These are phyloP conservation scores for Ceratocystis huliohia DNA, from an alignment of 2,329 filamentous ascomycete genomes.

Conservation along the genomic window DNA sequence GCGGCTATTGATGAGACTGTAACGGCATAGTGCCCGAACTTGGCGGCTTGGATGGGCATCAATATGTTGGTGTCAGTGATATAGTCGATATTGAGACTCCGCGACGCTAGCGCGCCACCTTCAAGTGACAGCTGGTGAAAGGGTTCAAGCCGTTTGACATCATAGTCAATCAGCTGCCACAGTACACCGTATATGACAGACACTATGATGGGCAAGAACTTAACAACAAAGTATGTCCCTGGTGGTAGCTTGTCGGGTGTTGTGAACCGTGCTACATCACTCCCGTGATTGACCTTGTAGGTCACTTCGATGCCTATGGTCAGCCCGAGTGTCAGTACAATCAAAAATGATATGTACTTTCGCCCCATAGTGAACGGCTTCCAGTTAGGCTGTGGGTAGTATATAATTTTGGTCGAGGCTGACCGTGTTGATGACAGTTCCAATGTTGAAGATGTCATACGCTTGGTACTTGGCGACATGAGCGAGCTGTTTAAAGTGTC, in stretches of 20 bases:
- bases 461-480: neutral
- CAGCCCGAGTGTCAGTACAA: constrained; percentile 41
- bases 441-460: neutral
- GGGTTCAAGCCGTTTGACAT: constrained; percentile 53
- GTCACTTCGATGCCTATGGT: constrained; percentile 42
- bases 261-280: constrained; percentile 33
- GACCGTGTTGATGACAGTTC: constrained; percentile 20
- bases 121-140: constrained; percentile 52
- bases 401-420: constrained; percentile 25
- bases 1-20: constrained; percentile 52
- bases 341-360: constrained; percentile 44
- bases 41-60: constrained; percentile 49
- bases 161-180: constrained; percentile 54
- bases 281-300: constrained; percentile 26
- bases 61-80: constrained; percentile 55
- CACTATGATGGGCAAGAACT: constrained; percentile 49
- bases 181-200: constrained; percentile 50
- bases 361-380: constrained; percentile 53
- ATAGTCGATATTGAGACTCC: constrained; percentile 63
- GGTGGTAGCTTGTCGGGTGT: constrained; percentile 39
- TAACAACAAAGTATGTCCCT: constrained; percentile 46
- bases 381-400: constrained; percentile 54
- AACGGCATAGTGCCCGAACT: constrained; percentile 54
- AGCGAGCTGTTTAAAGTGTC: constrained; percentile 3
- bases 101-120: constrained; percentile 47